Conservation (phyloP, 148 eudicot genomes). For the Cornus florida region DNA sequence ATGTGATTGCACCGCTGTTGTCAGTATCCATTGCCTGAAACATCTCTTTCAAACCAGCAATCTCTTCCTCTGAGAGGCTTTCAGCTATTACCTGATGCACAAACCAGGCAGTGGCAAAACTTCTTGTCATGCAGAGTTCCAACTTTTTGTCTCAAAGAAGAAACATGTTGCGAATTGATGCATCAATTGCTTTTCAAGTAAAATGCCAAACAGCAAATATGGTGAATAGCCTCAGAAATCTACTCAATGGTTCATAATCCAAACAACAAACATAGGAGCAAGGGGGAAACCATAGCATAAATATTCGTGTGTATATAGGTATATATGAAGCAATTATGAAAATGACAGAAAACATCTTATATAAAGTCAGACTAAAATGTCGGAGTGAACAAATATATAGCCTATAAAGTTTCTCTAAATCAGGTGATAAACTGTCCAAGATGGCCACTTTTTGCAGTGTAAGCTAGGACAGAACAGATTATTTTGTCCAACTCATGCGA, state of each 20-base stretch:
- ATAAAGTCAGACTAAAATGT: no score
- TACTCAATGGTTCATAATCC: background rate
- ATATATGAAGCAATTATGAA: no score
- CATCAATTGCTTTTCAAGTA: background rate
- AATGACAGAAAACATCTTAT: no score
- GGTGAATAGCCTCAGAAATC: background rate
- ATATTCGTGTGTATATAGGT: background rate
- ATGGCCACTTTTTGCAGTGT: no score
- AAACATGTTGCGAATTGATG: background rate
- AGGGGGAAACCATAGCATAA: background rate
- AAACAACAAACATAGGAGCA: background rate
- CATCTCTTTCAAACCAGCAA: conserved; percentile 94
- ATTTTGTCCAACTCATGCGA: no score
- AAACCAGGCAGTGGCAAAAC: conserved; percentile 4
- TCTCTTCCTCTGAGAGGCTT: conserved; percentile 97
- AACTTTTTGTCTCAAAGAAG: background rate
- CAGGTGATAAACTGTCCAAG: no score
- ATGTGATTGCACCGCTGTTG: conserved; percentile 95
- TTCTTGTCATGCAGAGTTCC: conserved; percentile 8
- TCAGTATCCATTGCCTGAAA: conserved; percentile 96
- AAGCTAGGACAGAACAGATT: no score
- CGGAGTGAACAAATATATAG: no score
- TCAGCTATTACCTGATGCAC: conserved; percentile 89
- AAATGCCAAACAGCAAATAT: background rate
- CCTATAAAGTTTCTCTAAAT: no score